Evolutionary conservation across 257 asterid species (phyloP).

Genomic region (Ajuga chamaepitys): DNA sequence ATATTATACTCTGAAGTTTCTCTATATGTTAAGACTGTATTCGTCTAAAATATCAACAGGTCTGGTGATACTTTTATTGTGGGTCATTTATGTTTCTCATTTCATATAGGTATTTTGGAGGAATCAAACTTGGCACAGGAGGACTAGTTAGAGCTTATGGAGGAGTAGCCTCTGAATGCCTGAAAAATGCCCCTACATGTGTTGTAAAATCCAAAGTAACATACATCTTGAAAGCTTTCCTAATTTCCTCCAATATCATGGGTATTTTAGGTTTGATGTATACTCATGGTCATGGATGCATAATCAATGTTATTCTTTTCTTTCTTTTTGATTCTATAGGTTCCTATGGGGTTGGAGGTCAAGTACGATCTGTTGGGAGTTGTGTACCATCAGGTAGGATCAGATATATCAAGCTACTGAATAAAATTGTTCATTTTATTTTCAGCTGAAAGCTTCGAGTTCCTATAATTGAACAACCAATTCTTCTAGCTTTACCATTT

Average conservation of each 20-base stretch:
- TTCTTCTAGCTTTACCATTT: neutral
- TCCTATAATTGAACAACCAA: no score
- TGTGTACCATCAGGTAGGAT: constrained; percentile 79
- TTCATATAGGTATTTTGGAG: constrained; percentile 68
- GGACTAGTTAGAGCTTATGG: constrained; percentile 97
- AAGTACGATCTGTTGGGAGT: constrained; percentile 74
- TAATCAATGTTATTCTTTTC: neutral
- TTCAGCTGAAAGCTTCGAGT: no score
- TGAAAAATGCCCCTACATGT: constrained; percentile 73
- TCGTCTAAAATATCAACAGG: neutral
- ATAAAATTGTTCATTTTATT: neutral
- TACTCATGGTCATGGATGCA: neutral
- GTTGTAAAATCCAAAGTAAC: constrained; percentile 75
- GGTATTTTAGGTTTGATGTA: neutral
- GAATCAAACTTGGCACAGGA: constrained; percentile 98
- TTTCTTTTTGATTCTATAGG: constrained; percentile 25
- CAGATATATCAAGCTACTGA: neutral
- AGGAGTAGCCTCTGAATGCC: constrained; percentile 84
- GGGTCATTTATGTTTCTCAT: neutral
- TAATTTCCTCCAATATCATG: neutral
- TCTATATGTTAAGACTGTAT: constrained; percentile 3
- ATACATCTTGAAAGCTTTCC: neutral
- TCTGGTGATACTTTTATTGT: neutral
- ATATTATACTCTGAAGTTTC: neutral
- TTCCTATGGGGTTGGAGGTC: constrained; percentile 81